Conservation (phyloP, 2,329 filamentous ascomycete genomes). For the Neofusicoccum cordaticola region DNA sequence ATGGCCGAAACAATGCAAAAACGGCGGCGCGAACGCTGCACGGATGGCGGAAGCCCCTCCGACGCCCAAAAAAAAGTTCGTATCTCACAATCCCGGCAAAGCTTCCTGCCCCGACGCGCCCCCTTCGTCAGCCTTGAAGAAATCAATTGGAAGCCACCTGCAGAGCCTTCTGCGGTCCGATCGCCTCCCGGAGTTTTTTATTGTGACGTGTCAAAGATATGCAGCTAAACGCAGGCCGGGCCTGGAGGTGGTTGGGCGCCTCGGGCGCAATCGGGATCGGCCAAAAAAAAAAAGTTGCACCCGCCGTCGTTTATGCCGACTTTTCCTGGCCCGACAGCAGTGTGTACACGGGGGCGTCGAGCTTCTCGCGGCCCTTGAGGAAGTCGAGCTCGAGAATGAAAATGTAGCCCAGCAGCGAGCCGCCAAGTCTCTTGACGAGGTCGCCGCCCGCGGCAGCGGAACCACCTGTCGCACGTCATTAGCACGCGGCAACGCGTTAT, state of each 20-base stretch:
- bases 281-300: constrained; percentile 1
- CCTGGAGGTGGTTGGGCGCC: constrained; percentile 10
- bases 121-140: constrained; percentile 12
- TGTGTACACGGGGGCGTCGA: constrained; percentile 78
- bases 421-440: constrained; percentile 82
- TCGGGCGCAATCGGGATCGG: constrained; percentile 16
- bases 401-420: constrained; percentile 80
- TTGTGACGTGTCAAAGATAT: constrained; percentile 16
- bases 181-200: not conserved
- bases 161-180: constrained; percentile 7
- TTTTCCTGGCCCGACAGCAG: constrained; percentile 66
- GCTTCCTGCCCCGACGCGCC: constrained; percentile 4
- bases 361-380: constrained; percentile 86
- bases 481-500: not conserved
- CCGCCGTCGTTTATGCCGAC: constrained; percentile 7
- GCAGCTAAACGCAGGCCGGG: constrained; percentile 13
- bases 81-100: constrained; percentile 15
- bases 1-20: constrained; percentile 1
- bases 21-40: not conserved
- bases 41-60: constrained; percentile 4
- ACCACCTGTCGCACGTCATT: constrained; percentile 60
- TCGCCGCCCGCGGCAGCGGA: constrained; percentile 84
- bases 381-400: constrained; percentile 96
- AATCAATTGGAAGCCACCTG: constrained; percentile 2
- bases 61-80: constrained; percentile 1